Evolutionary conservation across 306 rosid species (phyloP).

Genomic region (Citrullus amarus): DNA sequence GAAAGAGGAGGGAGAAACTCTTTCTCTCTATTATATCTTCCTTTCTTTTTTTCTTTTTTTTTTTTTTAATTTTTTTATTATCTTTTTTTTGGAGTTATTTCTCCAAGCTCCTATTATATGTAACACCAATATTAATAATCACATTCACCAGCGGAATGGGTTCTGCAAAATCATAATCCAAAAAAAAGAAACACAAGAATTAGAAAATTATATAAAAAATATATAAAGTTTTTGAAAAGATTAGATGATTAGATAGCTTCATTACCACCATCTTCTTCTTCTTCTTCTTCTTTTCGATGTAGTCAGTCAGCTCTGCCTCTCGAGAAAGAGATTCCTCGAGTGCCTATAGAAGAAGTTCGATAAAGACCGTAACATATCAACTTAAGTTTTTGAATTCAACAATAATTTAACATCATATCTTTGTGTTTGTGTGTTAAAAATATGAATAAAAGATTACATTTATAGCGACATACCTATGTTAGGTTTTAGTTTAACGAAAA

Average conservation of each 20-base stretch:
- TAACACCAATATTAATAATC: not conserved
- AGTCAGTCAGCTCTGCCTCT: conserved; percentile 45
- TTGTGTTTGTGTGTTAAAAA: no score
- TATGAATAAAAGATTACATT: no score
- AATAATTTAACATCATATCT: not conserved
- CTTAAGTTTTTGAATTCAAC: not conserved
- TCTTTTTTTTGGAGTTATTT: not conserved
- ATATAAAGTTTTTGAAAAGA: not conserved
- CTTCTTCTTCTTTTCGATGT: conserved; percentile 61
- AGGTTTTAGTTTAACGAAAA: no score
- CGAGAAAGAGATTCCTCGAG: conserved; percentile 45
- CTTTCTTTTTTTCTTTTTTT: not conserved
- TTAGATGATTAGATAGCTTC: not conserved
- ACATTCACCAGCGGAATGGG: conserved; percentile 43
- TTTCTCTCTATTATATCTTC: not conserved
- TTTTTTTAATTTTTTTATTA: not conserved
- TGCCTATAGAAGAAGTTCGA: conserved; percentile 23
- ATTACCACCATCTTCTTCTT: conserved; percentile 56
- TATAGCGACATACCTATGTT: no score
- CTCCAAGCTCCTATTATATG: not conserved
- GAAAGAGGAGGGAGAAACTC: not conserved
- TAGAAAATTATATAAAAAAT: not conserved
- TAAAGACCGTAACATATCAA: not conserved
- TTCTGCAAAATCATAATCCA: conserved; percentile 28
- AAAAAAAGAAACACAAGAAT: not conserved